Evolutionary conservation across 1,284 basidiomycete genomes (phyloP), one percentile per base, ranked within the genome.

Genomic region (Mycosarcoma maydis): DNA sequence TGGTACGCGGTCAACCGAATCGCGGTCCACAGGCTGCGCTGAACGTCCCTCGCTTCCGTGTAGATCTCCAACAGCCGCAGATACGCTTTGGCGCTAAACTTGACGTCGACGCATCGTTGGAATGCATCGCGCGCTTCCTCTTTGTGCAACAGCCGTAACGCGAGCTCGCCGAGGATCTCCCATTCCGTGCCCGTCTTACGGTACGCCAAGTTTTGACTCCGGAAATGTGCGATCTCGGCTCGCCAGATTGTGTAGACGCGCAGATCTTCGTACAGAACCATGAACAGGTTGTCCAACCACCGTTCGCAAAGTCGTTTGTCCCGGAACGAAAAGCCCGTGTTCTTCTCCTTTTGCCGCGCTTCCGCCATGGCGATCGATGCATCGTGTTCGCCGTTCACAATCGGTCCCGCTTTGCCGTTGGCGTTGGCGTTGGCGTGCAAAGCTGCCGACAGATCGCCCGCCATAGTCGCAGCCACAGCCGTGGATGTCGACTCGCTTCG

Each of bases 201-300:
- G 81, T 98, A 98, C 0, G 94, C 93, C 64, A 98, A 90, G 73
- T 95, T 92, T 80, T 98, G 95, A 0, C 91, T 93, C 81, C 95
- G 96, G 87, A 96, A 98, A 80, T 99, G 95, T 0, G 93, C 92
- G n/a, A 98, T 90, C 81, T 98, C 96, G 4, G 96, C 95, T 19
- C 95, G 88, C 89, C 96, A 99, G 79, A 98, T 98, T 0, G 96
- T 98, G 90, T 95, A 98, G 11, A 98, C 92, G n/a, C 96, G 89
- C 44, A 98, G 85, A 81, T 98, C 95, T 90, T 98, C 94, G 82
- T 98, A 98, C 4, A 98, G 85, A 2, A 98, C 94, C 92, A 98
- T 94, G 84, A 98, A 98, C 52, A 98, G 83, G 76, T 98, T 98
- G 82, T 98, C 95, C 48, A 99, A 86, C 95, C 95, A 98, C 44